Evolutionary conservation across 306 rosid genomes (phyloP).

Genomic region (Cicer pinnatifidum): DNA sequence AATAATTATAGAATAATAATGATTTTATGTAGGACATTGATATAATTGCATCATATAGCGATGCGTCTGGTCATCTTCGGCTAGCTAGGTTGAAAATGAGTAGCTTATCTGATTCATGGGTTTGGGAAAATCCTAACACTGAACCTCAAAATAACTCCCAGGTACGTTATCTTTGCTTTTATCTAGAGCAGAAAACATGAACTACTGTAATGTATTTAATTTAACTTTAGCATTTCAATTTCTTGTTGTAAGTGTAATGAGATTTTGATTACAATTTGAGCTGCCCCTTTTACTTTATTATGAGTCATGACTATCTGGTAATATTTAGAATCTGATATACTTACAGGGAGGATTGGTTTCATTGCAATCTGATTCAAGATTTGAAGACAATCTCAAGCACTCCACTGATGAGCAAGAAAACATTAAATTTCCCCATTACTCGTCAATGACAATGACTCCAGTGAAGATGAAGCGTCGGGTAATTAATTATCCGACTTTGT

Average conservation of each 20-base stretch:
- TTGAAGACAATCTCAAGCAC: conserved; percentile 50
- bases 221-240: conserved; percentile 10
- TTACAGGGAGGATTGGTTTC: conserved; percentile 59
- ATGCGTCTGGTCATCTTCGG: conserved; percentile 66
- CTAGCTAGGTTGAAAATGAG: conserved; percentile 77
- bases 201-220: not conserved
- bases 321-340: conserved; percentile 43
- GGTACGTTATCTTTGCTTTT: conserved; percentile 51
- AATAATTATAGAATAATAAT: not conserved
- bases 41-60: conserved; percentile 80
- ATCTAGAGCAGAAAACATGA: conserved; percentile 11
- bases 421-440: conserved; percentile 48
- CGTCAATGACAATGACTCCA: conserved; percentile 73
- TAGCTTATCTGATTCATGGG: conserved; percentile 88
- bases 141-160: conserved; percentile 58
- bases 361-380: conserved; percentile 47
- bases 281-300: conserved; percentile 3
- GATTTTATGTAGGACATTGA: conserved; percentile 72
- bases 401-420: conserved; percentile 58
- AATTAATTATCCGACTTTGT: conserved; percentile 50
- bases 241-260: conserved; percentile 28
- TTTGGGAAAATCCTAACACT: conserved; percentile 73
- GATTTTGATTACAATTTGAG: conserved; percentile 17
- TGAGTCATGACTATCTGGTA: conserved; percentile 14
- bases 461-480: conserved; percentile 87